Evolutionary conservation across 192 early-diverging fungal species (phyloP).

Genomic region (Pilobolus umbonatus): DNA sequence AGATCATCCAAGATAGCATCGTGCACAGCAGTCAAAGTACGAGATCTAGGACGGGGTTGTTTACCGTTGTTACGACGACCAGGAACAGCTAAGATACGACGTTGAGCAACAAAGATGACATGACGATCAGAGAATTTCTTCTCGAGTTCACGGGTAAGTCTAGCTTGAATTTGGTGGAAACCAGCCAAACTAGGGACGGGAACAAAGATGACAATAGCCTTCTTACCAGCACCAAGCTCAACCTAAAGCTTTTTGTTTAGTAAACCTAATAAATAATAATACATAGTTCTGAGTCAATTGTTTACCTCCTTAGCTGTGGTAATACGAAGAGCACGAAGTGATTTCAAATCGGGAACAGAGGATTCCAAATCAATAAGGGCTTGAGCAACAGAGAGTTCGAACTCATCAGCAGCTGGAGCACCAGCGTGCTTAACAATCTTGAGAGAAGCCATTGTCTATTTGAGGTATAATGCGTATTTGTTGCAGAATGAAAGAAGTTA

Average conservation of each 20-base stretch:
- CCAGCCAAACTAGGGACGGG: slow-evolving; percentile 92
- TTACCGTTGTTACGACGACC: slow-evolving; percentile 82
- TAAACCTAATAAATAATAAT: neutral
- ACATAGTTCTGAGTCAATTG: neutral
- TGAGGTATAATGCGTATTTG: neutral
- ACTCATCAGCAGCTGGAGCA: slow-evolving; percentile 56
- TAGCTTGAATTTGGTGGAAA: slow-evolving; percentile 92
- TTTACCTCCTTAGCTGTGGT: slow-evolving; percentile 88
- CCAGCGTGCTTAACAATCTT: slow-evolving; percentile 39
- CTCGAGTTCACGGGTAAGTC: slow-evolving; percentile 97
- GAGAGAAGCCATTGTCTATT: slow-evolving; percentile 25
- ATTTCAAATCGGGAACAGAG: slow-evolving; percentile 93
- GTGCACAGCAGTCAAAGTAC: slow-evolving; percentile 95
- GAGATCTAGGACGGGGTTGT: slow-evolving; percentile 92
- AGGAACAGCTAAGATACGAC: slow-evolving; percentile 94
- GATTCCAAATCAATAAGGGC: slow-evolving; percentile 93
- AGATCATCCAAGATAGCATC: slow-evolving; percentile 96
- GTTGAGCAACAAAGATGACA: slow-evolving; percentile 89
- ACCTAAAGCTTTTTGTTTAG: slow-evolving; percentile 40
- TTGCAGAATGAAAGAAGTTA: neutral
- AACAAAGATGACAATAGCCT: slow-evolving; percentile 96
- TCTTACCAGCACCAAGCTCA: slow-evolving; percentile 90
- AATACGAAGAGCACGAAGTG: slow-evolving; percentile 76
- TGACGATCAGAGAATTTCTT: slow-evolving; percentile 99
- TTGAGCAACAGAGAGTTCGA: slow-evolving; percentile 94